Evolutionary conservation across 257 asterid genomes (phyloP), one percentile per base, ranked within the genome.

Genomic region (Solanum pinnatisectum): DNA sequence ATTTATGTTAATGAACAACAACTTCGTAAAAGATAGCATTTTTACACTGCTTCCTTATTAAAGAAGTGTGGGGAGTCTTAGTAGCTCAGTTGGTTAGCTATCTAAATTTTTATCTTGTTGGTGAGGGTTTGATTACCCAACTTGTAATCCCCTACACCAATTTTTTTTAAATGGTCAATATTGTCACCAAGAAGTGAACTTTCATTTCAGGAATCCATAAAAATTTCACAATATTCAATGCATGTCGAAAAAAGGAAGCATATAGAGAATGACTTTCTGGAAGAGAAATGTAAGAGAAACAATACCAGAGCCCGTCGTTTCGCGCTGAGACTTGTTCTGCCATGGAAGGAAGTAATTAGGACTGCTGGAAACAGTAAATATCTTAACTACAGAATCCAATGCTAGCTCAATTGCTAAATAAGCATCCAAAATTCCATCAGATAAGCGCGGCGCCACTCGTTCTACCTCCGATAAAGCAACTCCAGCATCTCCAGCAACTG

Each of bases 241-340:
- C 25, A 42, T 20, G 40, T 49, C 32, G 9, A 32, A 67, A 6
- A 46, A 49, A 11, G 1, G 83, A 14, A 49, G 22, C 83, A 76
- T 39, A 73, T 73, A 73, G 46, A 35, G 30, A 73, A 18, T 35
- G 42, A 37, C 49, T 73, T 35, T 20, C 44, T 36, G 42, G 42
- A 89, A 25, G 9, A 63, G 9, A 86, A 67, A 32, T 14, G 15
- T 67, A 83, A 82, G 46, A 35, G 22, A 12, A 68, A 70, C n/a
- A 71, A 12, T 90, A 96, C 99, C 99, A 79, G 99, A 97, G 90
- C 99, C 99, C 90, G 92, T 96, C 37, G 97, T 89, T 95, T 97
- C 99, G 37, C 99, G 98, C 94, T 96, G 98, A 76, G 96, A 87
- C 93, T 96, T 97, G 81, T 96, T 97, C 91, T 95, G 98, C 99